Evolutionary conservation across 768 basidiomycete genomes (phyloP), one percentile per base, ranked within the genome.

Genomic region (Lentinula aciculospora): DNA sequence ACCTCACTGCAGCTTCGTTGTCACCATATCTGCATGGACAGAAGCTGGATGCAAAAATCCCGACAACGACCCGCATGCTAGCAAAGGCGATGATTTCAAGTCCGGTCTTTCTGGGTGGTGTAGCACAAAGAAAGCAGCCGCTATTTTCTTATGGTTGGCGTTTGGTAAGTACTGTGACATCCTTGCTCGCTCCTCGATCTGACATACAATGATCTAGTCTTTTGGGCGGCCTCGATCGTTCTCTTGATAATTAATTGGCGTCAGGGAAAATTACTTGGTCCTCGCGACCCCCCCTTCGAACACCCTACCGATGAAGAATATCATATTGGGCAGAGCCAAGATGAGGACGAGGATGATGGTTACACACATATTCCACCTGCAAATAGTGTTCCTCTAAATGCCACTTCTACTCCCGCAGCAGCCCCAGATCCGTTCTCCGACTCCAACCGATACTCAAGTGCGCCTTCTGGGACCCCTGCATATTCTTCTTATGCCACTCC

Each of bases 1-100:
- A 25, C 40, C 57, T 53, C 3, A 32, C 7, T 62, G 13, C 15
- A 89, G 89, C 9, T 89, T 91, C 65, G 78, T 87, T 56, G 81
- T 84, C 0, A 89, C 89, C 0, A 89, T 89, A 47, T 90, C 87
- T 56, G 92, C 90, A 0, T 97, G 89, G 85, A 93, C 94, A 15
- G 75, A 94, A 67, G 72, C 89, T 1, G 94, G 94, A 0, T 98
- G 94, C 76, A 96, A 96, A 71, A 77, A 96, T 61, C 69, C 92
- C 1, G 74, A 76, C 53, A 83, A 89, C 3, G 94, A 97, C 64
- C 95, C 94, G 3, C 79, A 93, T 67, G 86, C 84, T 0, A 76
- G 70, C 31, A 77, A 83, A 12, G 86, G 89, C 19, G 74, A 79
- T 29, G 81, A 77, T 58, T 98, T 88, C 69, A 79, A 80, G 61